Evolutionary conservation across 306 rosid species (phyloP), one percentile per base, ranked within the genome.

Genomic region (Sechiopsis laciniata): DNA sequence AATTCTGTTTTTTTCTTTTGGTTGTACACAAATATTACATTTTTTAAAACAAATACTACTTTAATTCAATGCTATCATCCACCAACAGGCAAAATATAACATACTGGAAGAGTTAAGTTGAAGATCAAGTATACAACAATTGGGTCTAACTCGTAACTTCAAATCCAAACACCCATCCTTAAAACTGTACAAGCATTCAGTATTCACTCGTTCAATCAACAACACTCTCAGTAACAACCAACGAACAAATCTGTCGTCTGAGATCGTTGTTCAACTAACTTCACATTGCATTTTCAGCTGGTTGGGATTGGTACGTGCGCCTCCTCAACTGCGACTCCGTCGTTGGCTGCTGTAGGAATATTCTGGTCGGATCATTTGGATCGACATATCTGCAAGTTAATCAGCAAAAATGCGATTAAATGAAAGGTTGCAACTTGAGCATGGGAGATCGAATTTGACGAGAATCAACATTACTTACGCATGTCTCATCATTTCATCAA

Each of bases 401-500:
- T 24, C 37, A 55, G 46, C 19, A 72, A 35, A 50, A 24, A 52
- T 58, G 73, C 17, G 66, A 71, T 62, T 21, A 76, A 15, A 55
- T 10, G 45, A 75, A 17, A 14, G 5, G n/a, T 51, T 50, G 53
- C 48, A 72, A 52, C 19, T 60, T 45, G 16, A 67, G 12, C 54
- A 60, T 54, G 72, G 14, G 71, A 16, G 68, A 52, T 55, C 24
- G 3, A 21, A 50, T 21, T 50, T 5, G 24, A 26, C 45, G 0
- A 68, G 24, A 24, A 51, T 51, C 60, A 52, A 50, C 14, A 10
- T 14, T 65, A 83, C 97, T 76, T 87, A 95, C 99, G 99, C 99
- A 21, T 88, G 91, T 91, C 99, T 84, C 90, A 91, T 91, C 91
- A 95, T 91, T 77, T 91, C 99, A 83, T 95, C 97, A 37, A 95